These are phyloP conservation scores for Pseudocercospora musae DNA, from an alignment of 2,329 filamentous ascomycete species.

Conservation along the genomic window DNA sequence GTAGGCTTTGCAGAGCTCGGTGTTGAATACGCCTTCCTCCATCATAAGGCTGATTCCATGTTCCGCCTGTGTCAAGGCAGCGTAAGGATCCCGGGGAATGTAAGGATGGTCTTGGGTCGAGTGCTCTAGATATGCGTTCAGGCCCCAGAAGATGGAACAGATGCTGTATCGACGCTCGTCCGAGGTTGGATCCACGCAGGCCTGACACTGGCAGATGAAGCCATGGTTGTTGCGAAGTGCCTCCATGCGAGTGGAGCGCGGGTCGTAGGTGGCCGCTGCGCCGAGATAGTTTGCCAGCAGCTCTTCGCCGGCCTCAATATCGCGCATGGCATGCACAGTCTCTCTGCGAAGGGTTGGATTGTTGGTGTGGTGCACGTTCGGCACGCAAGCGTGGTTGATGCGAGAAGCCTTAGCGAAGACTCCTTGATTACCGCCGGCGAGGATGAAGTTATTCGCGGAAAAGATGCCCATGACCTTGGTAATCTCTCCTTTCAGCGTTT, in stretches of 20 bases:
- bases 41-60: conserved; percentile 80
- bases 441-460: conserved; percentile 26
- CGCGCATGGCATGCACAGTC: conserved; percentile 29
- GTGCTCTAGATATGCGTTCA: conserved; percentile 15
- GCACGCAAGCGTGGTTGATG: conserved; percentile 30
- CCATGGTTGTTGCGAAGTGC: conserved; percentile 26
- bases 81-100: conserved; percentile 9
- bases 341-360: conserved; percentile 16
- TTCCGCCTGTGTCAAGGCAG: conserved; percentile 18
- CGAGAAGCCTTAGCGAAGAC: conserved; percentile 21
- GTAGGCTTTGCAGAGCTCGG: conserved; percentile 27
- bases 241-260: conserved; percentile 10
- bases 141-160: conserved; percentile 13
- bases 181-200: conserved; percentile 23
- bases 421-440: conserved; percentile 13
- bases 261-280: conserved; percentile 2
- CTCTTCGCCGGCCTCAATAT: conserved; percentile 33
- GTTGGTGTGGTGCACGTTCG: conserved; percentile 26
- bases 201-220: conserved; percentile 31
- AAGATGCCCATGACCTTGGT: conserved; percentile 27
- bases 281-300: conserved; percentile 19
- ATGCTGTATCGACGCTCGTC: conserved; percentile 21
- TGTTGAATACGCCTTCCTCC: conserved; percentile 69
- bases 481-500: neutral
- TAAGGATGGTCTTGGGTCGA: conserved; percentile 6